Conservation (phyloP, 2,329 filamentous ascomycete genomes). For the Fusarium stilboides region DNA sequence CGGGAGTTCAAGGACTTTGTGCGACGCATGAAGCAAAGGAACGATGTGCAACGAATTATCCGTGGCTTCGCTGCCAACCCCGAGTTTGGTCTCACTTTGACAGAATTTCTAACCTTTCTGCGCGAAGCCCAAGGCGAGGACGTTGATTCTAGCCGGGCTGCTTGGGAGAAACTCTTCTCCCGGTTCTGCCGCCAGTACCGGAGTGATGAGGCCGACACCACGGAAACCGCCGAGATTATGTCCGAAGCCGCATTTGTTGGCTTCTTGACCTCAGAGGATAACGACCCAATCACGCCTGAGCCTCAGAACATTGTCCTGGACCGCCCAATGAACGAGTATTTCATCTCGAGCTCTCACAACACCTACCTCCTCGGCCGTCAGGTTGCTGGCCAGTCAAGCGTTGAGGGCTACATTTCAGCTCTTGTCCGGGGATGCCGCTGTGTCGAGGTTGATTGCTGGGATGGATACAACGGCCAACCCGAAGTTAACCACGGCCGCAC, state of each 20-base stretch:
- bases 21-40: constrained; percentile 83
- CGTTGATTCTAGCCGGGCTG: constrained; percentile 73
- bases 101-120: constrained; percentile 84
- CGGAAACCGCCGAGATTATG: constrained; percentile 72
- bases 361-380: constrained; percentile 95
- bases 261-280: constrained; percentile 82
- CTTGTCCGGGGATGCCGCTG: constrained; percentile 92
- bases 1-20: constrained; percentile 88
- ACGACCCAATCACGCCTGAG: constrained; percentile 75
- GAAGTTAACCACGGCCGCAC: constrained; percentile 93
- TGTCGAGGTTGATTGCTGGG: constrained; percentile 98
- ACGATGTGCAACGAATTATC: constrained; percentile 85
- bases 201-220: constrained; percentile 60
- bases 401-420: constrained; percentile 94
- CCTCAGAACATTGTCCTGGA: constrained; percentile 77
- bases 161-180: constrained; percentile 82
- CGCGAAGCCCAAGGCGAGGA: constrained; percentile 82
- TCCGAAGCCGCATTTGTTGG: constrained; percentile 83
- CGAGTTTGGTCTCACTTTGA: constrained; percentile 76
- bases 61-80: constrained; percentile 70
- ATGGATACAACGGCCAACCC: constrained; percentile 88
- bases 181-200: constrained; percentile 76
- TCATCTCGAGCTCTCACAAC: constrained; percentile 98
- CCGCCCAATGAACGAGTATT: constrained; percentile 94
- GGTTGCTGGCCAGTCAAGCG: constrained; percentile 89